A percentile compares a stretch with the other conserved stretches of the same genome.
Conservation (phyloP, 2,329 filamentous ascomycete genomes). For the Sporothrix brasiliensis region DNA sequence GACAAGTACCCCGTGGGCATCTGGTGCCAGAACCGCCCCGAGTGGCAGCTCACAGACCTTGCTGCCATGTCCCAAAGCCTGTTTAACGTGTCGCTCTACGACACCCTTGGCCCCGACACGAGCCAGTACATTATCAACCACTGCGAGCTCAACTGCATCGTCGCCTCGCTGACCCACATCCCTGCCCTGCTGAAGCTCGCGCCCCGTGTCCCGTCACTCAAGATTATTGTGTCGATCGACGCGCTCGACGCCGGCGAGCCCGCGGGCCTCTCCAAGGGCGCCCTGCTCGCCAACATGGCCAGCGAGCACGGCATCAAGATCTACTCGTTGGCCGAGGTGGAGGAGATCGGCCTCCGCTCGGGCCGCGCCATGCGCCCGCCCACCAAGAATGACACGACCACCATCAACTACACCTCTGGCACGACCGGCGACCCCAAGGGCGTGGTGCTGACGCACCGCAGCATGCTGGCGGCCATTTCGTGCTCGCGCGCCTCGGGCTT, state of each 20-base stretch:
- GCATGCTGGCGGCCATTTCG: constrained; percentile 73
- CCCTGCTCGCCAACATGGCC: constrained; percentile 75
- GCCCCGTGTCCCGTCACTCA: constrained; percentile 75
- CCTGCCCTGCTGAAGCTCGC: constrained; percentile 78
- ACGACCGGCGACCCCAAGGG: constrained; percentile 84
- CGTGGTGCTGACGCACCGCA: constrained; percentile 78
- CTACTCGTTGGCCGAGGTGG: constrained; percentile 77
- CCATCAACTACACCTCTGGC: constrained; percentile 89
- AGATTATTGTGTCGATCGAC: constrained; percentile 86
- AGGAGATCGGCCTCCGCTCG: constrained; percentile 73
- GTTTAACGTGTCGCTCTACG: constrained; percentile 91
- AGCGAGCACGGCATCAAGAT: constrained; percentile 74
- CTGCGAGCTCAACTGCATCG: constrained; percentile 72
- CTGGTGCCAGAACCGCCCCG: constrained; percentile 84
- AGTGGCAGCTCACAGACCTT: constrained; percentile 92
- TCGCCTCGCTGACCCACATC: constrained; percentile 78
- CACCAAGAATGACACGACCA: constrained; percentile 73
- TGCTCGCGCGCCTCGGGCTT: constrained; percentile 60
- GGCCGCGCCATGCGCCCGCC: constrained; percentile 73
- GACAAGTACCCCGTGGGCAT: constrained; percentile 75
- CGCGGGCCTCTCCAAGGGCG: constrained; percentile 74
- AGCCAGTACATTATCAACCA: constrained; percentile 97
- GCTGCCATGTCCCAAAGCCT: constrained; percentile 84
- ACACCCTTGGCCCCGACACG: constrained; percentile 87
- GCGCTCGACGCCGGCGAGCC: constrained; percentile 78